Evolutionary conservation across 2,329 filamentous ascomycete genomes (phyloP).

Genomic region (Penicillium sumatraense): DNA sequence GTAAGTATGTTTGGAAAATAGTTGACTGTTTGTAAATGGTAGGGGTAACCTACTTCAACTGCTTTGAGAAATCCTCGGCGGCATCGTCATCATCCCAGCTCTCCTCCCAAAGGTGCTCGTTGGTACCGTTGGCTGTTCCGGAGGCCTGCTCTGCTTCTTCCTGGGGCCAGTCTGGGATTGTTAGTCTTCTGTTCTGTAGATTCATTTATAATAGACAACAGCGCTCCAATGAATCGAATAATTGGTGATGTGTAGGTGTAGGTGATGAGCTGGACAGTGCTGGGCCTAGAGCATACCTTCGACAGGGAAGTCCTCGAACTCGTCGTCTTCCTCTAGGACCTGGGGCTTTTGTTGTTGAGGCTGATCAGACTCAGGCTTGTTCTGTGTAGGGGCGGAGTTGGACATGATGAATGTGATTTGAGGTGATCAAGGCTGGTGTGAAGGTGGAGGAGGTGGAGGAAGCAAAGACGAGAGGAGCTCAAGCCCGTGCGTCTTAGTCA

Average conservation of each 20-base stretch:
- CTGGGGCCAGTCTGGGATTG: constrained; percentile 78
- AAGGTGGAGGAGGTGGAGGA: constrained; percentile 1
- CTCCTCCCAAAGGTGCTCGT: constrained; percentile 95
- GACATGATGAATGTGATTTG: constrained; percentile 50
- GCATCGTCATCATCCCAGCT: constrained; percentile 99
- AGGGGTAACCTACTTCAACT: constrained; percentile 81
- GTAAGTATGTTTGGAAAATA: neutral
- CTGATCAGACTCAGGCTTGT: constrained; percentile 48
- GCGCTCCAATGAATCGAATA: no score
- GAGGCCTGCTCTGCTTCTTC: constrained; percentile 80
- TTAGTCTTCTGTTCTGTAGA: no score
- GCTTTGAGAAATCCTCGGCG: constrained; percentile 91
- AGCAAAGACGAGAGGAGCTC: constrained; percentile 6
- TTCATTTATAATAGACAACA: no score
- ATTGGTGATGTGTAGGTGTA: neutral
- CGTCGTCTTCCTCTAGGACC: constrained; percentile 92
- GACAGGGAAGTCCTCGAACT: constrained; percentile 98
- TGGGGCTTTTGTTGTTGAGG: constrained; percentile 66
- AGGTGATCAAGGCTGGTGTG: neutral
- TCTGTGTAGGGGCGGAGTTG: constrained; percentile 38
- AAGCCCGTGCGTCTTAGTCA: no score
- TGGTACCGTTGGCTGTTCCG: constrained; percentile 54
- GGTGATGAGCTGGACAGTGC: neutral
- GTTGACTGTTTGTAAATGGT: no score
- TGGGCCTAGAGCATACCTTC: constrained; percentile 65